Evolutionary conservation across 345 rosid species (phyloP).

Genomic region (Syzygium jambos): DNA sequence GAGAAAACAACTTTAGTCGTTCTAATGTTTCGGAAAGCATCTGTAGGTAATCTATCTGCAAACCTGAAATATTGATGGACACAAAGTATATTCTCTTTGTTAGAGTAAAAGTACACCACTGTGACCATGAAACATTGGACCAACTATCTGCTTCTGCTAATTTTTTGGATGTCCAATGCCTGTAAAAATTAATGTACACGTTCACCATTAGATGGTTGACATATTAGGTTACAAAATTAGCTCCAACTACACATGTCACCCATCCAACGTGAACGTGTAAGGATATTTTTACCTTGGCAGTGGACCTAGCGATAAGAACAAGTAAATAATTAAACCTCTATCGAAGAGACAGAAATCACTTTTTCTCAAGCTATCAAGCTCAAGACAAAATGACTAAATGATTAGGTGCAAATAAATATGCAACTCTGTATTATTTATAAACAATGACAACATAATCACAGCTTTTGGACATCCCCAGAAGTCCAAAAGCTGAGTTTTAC

Average conservation of each 20-base stretch:
- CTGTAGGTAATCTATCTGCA: background rate
- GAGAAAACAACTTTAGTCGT: background rate
- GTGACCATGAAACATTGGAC: background rate
- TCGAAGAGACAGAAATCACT: background rate
- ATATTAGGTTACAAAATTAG: background rate
- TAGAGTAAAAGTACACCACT: background rate
- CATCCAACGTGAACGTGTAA: background rate
- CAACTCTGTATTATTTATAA: background rate
- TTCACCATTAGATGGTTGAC: background rate
- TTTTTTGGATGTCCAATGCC: background rate
- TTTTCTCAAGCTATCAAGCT: background rate
- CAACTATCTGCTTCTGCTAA: background rate
- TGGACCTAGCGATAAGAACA: background rate
- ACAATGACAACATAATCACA: background rate
- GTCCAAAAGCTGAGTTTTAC: background rate
- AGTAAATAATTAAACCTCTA: background rate
- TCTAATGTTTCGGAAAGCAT: background rate
- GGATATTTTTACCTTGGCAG: background rate
- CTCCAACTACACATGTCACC: background rate
- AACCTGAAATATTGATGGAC: background rate
- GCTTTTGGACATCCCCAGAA: background rate
- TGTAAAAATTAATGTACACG: background rate
- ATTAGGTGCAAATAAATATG: background rate
- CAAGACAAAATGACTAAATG: background rate
- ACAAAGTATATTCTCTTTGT: background rate